These are phyloP conservation scores for Colletotrichum siamense DNA, from an alignment of 2,329 filamentous ascomycete genomes.

Conservation along the genomic window DNA sequence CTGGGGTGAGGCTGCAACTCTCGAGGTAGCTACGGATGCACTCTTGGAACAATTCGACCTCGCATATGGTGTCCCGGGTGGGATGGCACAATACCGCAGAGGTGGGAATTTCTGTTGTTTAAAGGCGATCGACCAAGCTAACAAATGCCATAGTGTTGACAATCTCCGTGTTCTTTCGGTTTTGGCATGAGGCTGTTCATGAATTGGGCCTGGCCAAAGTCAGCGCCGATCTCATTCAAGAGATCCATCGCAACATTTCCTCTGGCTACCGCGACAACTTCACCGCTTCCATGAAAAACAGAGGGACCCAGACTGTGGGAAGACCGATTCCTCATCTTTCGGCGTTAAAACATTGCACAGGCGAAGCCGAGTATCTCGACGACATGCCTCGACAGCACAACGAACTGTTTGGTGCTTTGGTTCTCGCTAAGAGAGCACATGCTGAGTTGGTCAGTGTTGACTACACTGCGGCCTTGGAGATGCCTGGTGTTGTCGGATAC, in stretches of 20 bases:
- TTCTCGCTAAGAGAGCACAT: background rate
- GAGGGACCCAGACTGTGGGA: background rate
- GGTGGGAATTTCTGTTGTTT: background rate
- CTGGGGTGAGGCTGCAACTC: background rate
- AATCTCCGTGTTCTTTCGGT: background rate
- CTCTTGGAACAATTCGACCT: background rate
- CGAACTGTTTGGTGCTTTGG: background rate
- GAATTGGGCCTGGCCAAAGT: background rate
- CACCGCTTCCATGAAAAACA: background rate
- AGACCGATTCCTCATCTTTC: background rate
- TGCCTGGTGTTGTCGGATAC: background rate
- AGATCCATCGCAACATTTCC: background rate
- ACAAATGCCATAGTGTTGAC: background rate
- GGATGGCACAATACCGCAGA: background rate
- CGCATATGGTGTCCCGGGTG: background rate
- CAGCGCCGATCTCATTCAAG: background rate
- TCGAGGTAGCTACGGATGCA: background rate
- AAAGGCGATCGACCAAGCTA: background rate
- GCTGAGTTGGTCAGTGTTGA: background rate
- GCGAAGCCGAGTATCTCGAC: background rate
- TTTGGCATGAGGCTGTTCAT: background rate
- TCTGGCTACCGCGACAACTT: background rate
- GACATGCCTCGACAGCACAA: background rate
- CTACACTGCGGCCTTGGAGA: background rate
- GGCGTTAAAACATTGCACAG: background rate